Evolutionary conservation across 495 filamentous ascomycete species (phyloP), one percentile per base, ranked within the genome.

Genomic region (Chaetomium fimeti): DNA sequence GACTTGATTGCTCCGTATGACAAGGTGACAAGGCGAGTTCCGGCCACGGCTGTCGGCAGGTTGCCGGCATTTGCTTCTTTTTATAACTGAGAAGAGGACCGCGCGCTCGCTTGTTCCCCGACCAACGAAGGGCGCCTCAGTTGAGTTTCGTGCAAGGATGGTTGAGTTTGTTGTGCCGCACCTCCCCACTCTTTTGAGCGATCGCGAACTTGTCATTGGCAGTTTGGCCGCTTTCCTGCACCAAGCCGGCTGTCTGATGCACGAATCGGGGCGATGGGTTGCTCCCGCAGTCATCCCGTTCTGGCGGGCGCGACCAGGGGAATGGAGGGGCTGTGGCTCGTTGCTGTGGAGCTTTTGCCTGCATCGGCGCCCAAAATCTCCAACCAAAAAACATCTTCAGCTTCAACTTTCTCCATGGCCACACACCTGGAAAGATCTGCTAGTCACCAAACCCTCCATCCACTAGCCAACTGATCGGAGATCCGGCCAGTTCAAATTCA

Each of bases 41-140:
- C 62, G 40, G 51, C 45, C 54, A 65, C 15, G 36, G 38, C 52
- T 11, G 51, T 56, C 60, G 27, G 45, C 57, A 55, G 55, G 29
- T 54, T 64, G 22, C 38, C 55, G 64, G 72, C 56, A 68, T 69
- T 68, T 62, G 69, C 65, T 71, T 62, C 66, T 69, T 66, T 74
- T 69, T 68, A 66, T 71, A 74, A 71, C 72, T 71, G 62, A 63
- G 48, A 52, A 74, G 64, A 69, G 70, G 61, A 28, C 36, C 47
- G 24, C 70, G 68, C 72, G 68, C 72, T 66, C 68, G 57, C 49
- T 53, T 54, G 58, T 45, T 52, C 60, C 62, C 60, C 51, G 64
- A 68, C 74, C 74, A 76, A 74, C 71, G 70, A 71, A 40, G 47
- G n/a, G 45, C 68, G 71, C 72, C 64, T 71, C 71, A 69, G 51